Percentiles rank a stretch among this genome's conserved stretches.
phyloP scores from a whole-genome alignment of 2,329 filamentous ascomycete species.

The Leptographium flavum region DNA sequence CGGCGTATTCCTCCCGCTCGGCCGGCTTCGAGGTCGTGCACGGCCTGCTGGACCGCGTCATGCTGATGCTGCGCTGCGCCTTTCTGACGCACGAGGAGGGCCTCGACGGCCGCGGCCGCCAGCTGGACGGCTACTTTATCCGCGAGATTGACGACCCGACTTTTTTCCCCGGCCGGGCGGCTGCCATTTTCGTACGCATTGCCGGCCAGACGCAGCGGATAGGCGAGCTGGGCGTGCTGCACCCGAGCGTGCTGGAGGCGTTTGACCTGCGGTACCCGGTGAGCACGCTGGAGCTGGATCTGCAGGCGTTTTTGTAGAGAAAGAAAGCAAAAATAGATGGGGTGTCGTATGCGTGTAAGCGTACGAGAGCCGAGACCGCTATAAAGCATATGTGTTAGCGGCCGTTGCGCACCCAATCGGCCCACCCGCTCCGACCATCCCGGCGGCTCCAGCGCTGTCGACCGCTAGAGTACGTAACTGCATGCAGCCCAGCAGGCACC shows the following conservation, averaged over 20 bases:
- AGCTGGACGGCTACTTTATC: constrained; percentile 63
- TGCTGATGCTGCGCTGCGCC: constrained; percentile 77
- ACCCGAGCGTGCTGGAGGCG: constrained; percentile 84
- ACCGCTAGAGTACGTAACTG: too few relatives aligned
- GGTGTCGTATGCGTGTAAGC: too few relatives aligned
- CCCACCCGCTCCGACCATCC: too few relatives aligned
- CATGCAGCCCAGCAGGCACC: too few relatives aligned
- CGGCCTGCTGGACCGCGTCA: constrained; percentile 78
- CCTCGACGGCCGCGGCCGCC: constrained; percentile 28
- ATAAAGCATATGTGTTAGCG: too few relatives aligned
- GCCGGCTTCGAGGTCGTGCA: constrained; percentile 94
- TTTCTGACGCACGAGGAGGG: constrained; percentile 69
- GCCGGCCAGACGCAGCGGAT: constrained; percentile 62
- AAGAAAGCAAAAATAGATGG: background rate
- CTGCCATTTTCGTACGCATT: constrained; percentile 65
- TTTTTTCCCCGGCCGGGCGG: constrained; percentile 83
- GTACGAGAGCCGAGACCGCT: background rate
- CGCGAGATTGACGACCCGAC: constrained; percentile 82
- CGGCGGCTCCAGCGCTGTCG: too few relatives aligned
- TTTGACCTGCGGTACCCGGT: constrained; percentile 90
- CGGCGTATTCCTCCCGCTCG: constrained; percentile 86
- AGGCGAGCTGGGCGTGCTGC: constrained; percentile 85
- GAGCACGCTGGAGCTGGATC: constrained; percentile 85
- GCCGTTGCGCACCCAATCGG: too few relatives aligned
- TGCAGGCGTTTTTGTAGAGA: constrained; percentile 78